Conservation (phyloP, 768 basidiomycete species). For the Suillus bovinus region DNA sequence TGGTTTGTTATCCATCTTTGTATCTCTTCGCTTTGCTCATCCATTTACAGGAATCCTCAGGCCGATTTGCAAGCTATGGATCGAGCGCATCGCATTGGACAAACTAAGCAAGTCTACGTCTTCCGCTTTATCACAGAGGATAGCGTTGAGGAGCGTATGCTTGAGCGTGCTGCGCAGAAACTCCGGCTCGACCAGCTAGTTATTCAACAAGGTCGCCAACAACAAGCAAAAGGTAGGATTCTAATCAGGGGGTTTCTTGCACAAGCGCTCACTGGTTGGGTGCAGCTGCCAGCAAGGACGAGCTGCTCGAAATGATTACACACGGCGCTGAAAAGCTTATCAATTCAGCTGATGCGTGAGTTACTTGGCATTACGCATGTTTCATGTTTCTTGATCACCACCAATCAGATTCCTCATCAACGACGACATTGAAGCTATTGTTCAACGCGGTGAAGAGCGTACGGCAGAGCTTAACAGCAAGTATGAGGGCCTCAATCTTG, state of each 20-base stretch:
- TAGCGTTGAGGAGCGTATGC: conserved; percentile 93
- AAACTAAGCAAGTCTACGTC: conserved; percentile 97
- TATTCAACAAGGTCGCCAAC: conserved; percentile 92
- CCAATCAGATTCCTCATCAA: conserved; percentile 65
- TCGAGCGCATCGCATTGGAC: conserved; percentile 93
- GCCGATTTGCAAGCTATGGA: conserved; percentile 99
- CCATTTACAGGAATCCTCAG: conserved; percentile 84
- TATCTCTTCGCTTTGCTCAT: conserved; percentile 7
- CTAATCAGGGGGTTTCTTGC: not conserved
- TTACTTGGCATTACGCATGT: conserved; percentile 6
- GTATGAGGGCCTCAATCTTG: conserved; percentile 90
- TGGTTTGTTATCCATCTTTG: conserved; percentile 54
- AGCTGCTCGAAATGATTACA: conserved; percentile 96
- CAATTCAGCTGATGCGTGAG: conserved; percentile 73
- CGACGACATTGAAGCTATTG: conserved; percentile 94
- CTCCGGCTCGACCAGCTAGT: conserved; percentile 93
- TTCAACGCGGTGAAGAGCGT: conserved; percentile 86
- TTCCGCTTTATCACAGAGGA: conserved; percentile 97
- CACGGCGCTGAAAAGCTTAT: conserved; percentile 98
- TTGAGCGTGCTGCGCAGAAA: conserved; percentile 95
- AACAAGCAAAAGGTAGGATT: conserved; percentile 71
- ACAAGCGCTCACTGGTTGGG: conserved; percentile 1
- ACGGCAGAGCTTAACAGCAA: conserved; percentile 87
- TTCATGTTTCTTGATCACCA: conserved; percentile 4
- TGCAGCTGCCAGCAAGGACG: conserved; percentile 91